Base-by-base conservation (phyloP, 1,284 basidiomycete species). In the Exobasidium cylindrosporum region DNA sequence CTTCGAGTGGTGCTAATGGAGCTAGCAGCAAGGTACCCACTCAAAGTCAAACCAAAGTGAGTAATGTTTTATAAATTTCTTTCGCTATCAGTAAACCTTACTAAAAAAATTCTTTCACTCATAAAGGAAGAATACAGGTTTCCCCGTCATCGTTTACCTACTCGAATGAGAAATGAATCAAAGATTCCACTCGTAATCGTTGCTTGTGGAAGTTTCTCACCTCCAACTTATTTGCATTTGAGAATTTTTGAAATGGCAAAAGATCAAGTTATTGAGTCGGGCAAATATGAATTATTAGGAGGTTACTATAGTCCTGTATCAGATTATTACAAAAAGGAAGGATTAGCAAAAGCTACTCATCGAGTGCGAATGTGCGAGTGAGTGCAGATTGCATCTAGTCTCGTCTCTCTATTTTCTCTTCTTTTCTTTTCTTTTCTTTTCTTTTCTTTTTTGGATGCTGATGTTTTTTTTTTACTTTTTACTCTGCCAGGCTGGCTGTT, bases 221-320 rank as follows among this genome's bases (percentile, higher is more conserved):
- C 84, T 1, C 84, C 84, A 4, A 85, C 84, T 1, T 85, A 85
- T 66, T 81, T 84, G 32, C 84, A 85, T 66, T 69, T 85, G 77
- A 89, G 93, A 62, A 96, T 97, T 91, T 97, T 96, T 81, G 93
- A 96, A 81, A 96, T 97, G 93, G 93, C 93, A 61, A 91, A 89
- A 82, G 93, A 97, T 83, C 93, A 92, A 76, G 87, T 92, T 62
- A 86, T 92, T 58, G 93, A 96, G 78, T 91, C 90, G 73, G 92
- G 91, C 66, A 87, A 92, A 69, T 95, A 91, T 77, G 93, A 96
- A 83, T 88, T 97, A 72, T 85, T 96, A 72, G 93, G 90, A 24
- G 92, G 91, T 1, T 96, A 96, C 82, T 88, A 96, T 76, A 93
- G 91, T 76, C 93, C 93, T 40, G 93, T 97, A 5, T 76, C 73